These are phyloP conservation scores for Moringa oleifera DNA, from an alignment of 345 rosid genomes.

Conservation along the genomic window DNA sequence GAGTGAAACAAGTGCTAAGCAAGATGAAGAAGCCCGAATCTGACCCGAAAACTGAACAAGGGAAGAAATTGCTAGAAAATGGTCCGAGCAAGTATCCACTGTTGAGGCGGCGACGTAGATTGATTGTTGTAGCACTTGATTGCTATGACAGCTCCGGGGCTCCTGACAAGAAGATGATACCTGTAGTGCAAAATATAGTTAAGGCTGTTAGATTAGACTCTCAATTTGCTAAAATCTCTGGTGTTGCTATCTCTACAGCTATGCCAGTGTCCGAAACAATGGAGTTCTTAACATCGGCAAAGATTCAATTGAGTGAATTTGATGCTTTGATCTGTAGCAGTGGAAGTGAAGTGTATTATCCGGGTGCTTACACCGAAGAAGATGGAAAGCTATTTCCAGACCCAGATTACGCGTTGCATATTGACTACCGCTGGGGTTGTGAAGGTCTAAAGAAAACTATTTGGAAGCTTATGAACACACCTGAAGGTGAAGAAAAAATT, in stretches of 20 bases:
- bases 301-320: conserved; percentile 66
- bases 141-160: conserved; percentile 62
- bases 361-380: conserved; percentile 52
- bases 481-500: conserved; percentile 45
- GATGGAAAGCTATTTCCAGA: conserved; percentile 72
- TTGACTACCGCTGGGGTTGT: conserved; percentile 85
- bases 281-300: conserved; percentile 52
- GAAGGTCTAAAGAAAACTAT: conserved; percentile 89
- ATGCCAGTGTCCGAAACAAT: conserved; percentile 64
- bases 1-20: conserved; percentile 65
- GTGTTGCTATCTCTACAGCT: conserved; percentile 78
- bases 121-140: conserved; percentile 73
- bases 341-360: conserved; percentile 89
- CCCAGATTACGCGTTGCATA: conserved; percentile 82
- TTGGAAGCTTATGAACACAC: conserved; percentile 70
- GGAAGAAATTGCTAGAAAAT: conserved; percentile 43
- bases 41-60: conserved; percentile 36
- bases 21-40: conserved; percentile 56
- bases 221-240: conserved; percentile 52
- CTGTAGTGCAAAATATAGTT: conserved; percentile 50
- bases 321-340: conserved; percentile 92
- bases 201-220: conserved; percentile 64
- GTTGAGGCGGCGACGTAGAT: conserved; percentile 64
- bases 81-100: conserved; percentile 62
- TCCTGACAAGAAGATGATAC: conserved; percentile 58